phyloP scores from a whole-genome alignment of 352 stramenopile genomes.

The Globisporangium perplexum region DNA sequence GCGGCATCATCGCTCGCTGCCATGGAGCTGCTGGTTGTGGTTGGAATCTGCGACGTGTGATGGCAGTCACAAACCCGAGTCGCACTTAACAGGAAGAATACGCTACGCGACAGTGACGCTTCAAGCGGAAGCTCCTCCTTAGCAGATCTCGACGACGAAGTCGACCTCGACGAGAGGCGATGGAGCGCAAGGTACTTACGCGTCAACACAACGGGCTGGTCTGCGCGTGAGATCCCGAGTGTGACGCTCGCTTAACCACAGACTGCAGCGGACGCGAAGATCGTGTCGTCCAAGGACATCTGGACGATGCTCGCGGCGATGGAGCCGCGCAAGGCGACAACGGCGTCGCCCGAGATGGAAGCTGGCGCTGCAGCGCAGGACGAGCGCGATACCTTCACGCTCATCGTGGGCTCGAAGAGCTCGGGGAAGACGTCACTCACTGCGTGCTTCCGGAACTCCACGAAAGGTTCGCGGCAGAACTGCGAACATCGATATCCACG shows the following conservation, averaged over 20 bases:
- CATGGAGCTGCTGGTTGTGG: neutral
- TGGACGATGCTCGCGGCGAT: slow-evolving; percentile 60
- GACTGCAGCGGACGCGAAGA: slow-evolving; percentile 5
- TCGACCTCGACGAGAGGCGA: neutral
- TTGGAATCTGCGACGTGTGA: neutral
- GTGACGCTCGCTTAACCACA: neutral
- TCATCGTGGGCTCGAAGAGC: slow-evolving; percentile 58
- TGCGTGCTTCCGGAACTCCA: slow-evolving; percentile 55
- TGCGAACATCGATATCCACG: neutral
- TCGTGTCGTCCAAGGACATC: slow-evolving; percentile 52
- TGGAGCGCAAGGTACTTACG: neutral
- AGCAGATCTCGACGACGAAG: neutral
- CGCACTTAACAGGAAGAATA: neutral
- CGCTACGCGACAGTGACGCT: neutral
- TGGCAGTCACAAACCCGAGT: neutral
- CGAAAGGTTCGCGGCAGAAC: slow-evolving; percentile 24
- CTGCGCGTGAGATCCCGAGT: too few species aligned
- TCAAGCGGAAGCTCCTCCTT: neutral
- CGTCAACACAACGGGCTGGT: too few species aligned
- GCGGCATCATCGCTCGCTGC: neutral
- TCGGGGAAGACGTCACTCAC: slow-evolving; percentile 83
- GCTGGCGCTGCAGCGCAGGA: slow-evolving; percentile 20
- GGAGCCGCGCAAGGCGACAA: slow-evolving; percentile 26
- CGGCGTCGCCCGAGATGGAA: slow-evolving; percentile 11
- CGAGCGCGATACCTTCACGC: slow-evolving; percentile 66